Conservation (phyloP, 257 asterid species). For the Capsicum rhomboideum region DNA sequence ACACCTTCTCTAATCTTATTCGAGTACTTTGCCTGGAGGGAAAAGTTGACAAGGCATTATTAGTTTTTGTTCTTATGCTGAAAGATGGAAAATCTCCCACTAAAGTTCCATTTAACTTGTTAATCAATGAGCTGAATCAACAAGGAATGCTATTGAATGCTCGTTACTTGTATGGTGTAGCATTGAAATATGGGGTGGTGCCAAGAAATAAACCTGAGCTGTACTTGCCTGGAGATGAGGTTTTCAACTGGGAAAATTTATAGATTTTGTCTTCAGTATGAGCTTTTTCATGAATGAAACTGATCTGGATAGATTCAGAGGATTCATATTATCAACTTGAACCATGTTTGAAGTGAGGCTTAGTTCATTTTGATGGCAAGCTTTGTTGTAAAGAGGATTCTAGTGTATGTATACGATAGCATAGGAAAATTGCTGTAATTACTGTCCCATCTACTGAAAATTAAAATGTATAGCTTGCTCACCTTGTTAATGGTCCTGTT, state of each 20-base stretch:
- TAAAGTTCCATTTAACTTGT: slow-evolving; percentile 28
- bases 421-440: neutral
- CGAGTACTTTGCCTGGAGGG: slow-evolving; percentile 30
- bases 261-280: neutral
- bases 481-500: neutral
- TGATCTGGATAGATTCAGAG: neutral
- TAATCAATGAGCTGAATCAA: slow-evolving; percentile 41
- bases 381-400: neutral
- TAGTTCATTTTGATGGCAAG: neutral
- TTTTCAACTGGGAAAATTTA: neutral
- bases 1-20: slow-evolving; percentile 38
- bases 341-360: neutral
- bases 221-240: neutral
- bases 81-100: slow-evolving; percentile 15
- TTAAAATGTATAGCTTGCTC: neutral
- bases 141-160: slow-evolving; percentile 31
- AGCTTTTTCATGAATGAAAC: neutral
- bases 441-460: neutral
- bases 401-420: neutral
- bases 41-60: slow-evolving; percentile 34
- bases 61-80: slow-evolving; percentile 28
- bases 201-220: neutral
- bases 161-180: slow-evolving; percentile 37
- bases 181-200: slow-evolving; percentile 23
- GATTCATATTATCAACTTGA: neutral